Evolutionary conservation across 2,329 filamentous ascomycete species (phyloP), one percentile per base, ranked within the genome.

Genomic region (Cryphonectria carpinicola): DNA sequence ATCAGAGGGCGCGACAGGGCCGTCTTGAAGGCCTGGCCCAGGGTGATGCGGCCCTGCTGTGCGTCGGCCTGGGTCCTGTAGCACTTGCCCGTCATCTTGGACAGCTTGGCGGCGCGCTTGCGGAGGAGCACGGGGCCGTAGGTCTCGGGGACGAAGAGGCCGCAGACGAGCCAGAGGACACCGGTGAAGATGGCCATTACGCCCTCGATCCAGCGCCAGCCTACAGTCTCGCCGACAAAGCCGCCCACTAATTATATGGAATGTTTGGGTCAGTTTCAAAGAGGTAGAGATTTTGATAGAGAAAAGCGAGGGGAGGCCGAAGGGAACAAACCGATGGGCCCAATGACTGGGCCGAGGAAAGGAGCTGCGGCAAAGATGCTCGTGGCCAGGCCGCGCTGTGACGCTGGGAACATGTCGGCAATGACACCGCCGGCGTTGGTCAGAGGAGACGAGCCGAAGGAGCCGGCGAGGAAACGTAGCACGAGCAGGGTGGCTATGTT

Each of bases 391-490:
- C 88, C 89, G 73, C 89, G 82, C 73, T 89, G 80, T 0, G 81
- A 78, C 3, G 85, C 84, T 10, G 81, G 76, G 75, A 90, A 91
- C 80, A 91, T 86, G 76, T 92, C 89, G 56, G 89, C 89, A 74
- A 91, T 87, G 37, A 89, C 84, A 74, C 88, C 89, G 3, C 88
- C 88, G 1, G 87, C 85, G 74, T 90, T 90, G 10, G 88, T 89
- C 71, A 92, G 79, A 1, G 89, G 87, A 0, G 88, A 88, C 0
- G 88, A 87, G 5, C 88, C 90, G 74, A 90, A 90, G 10, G 86
- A 80, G 54, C 89, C 89, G 32, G 87, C 87, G 67, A 93, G 86
- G 80, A 93, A 93, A n/a, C 91, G 87, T 54, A 92, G 82, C n/a
- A 92, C 84, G 43, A 93, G 80, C 2, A 93, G 81, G 1, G 87